Conservation (phyloP, 306 rosid species). For the Inga laurina region DNA sequence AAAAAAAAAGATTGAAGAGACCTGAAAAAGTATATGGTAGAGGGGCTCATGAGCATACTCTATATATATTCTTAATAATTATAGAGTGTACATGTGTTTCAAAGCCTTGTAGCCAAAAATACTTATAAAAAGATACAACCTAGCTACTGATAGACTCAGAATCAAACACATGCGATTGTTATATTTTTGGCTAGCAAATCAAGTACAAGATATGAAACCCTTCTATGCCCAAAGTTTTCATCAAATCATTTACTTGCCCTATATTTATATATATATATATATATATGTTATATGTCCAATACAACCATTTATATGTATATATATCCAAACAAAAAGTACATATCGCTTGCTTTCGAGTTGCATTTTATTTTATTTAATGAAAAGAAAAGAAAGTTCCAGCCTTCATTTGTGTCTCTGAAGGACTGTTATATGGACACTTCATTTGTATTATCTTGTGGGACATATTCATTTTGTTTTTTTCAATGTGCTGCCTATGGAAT, state of each 20-base stretch:
- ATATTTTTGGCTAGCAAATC: conserved; percentile 37
- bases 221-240: conserved; percentile 3
- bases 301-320: not conserved
- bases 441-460: not conserved
- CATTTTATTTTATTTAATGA: not conserved
- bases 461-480: conserved; percentile 17
- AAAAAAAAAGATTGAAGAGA: conserved; percentile 28
- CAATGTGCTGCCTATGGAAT: not conserved
- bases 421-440: not conserved
- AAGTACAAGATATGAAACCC: conserved; percentile 43
- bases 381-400: not conserved
- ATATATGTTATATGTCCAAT: not conserved
- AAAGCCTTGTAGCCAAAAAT: conserved; percentile 37
- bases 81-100: not conserved
- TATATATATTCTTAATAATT: conserved; percentile 35
- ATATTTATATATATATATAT: not conserved
- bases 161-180: conserved; percentile 63
- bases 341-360: not conserved
- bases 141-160: conserved; percentile 41
- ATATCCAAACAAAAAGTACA: conserved; percentile 4
- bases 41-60: conserved; percentile 40
- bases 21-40: not conserved
- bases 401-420: not conserved
- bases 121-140: conserved; percentile 28
- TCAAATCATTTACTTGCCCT: not conserved